phyloP scores from a whole-genome alignment of 768 basidiomycete genomes.

The Russula griseocarnosa region DNA sequence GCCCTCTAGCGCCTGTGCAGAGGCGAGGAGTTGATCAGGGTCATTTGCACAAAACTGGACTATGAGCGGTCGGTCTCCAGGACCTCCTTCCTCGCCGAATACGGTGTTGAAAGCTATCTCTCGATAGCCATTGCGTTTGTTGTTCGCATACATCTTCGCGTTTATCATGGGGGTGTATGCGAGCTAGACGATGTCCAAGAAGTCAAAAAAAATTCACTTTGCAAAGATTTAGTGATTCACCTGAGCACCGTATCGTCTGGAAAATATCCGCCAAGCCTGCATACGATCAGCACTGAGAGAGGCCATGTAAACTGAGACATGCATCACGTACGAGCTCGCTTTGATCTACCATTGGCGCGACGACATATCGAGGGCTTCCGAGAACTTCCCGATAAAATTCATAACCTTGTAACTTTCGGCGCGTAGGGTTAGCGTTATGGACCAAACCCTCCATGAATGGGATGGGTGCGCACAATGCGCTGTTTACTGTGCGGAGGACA shows the following conservation, averaged over 20 bases:
- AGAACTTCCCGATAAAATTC: slow-evolving; percentile 78
- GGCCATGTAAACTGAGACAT: neutral
- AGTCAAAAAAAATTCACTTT: slow-evolving; percentile 10
- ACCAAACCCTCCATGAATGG: slow-evolving; percentile 10
- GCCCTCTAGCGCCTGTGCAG: slow-evolving; percentile 71
- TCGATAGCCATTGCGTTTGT: slow-evolving; percentile 50
- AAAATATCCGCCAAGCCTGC: slow-evolving; percentile 87
- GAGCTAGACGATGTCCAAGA: slow-evolving; percentile 45
- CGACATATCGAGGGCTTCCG: slow-evolving; percentile 82
- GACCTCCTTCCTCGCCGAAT: slow-evolving; percentile 78
- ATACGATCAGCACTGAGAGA: neutral
- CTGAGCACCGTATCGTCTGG: slow-evolving; percentile 77
- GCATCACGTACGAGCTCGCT: slow-evolving; percentile 75
- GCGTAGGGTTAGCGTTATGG: neutral
- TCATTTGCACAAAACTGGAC: slow-evolving; percentile 95
- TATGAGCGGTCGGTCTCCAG: slow-evolving; percentile 76
- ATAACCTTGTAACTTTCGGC: slow-evolving; percentile 62
- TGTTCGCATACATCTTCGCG: slow-evolving; percentile 74
- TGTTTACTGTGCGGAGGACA: neutral
- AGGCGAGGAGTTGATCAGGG: slow-evolving; percentile 67
- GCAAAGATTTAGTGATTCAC: slow-evolving; percentile 39
- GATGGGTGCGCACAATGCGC: slow-evolving; percentile 13
- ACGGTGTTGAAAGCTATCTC: slow-evolving; percentile 64
- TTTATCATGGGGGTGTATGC: slow-evolving; percentile 99
- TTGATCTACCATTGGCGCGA: slow-evolving; percentile 99